Evolutionary conservation across 2,329 filamentous ascomycete species (phyloP).

Genomic region (Drechslera avenae): DNA sequence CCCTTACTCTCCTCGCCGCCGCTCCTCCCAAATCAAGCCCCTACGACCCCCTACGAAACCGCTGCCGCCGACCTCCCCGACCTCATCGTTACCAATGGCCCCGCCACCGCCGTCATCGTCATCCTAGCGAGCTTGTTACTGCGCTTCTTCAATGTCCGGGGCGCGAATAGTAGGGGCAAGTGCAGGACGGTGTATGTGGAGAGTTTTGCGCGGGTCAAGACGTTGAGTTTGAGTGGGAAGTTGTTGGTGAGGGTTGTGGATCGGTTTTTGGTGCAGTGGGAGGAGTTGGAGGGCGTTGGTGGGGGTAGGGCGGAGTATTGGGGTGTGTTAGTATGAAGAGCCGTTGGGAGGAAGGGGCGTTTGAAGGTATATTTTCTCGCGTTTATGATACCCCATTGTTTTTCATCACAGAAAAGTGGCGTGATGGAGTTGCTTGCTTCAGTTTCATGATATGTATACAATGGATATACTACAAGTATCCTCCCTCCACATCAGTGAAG

Average conservation of each 20-base stretch:
- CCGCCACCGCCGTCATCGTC: conserved; percentile 83
- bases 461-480: conserved; percentile 22
- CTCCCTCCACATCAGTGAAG: background rate
- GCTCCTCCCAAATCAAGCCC: conserved; percentile 11
- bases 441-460: conserved; percentile 29
- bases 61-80: conserved; percentile 62
- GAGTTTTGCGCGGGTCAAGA: conserved; percentile 85
- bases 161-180: conserved; percentile 52
- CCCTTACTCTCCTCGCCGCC: conserved; percentile 55
- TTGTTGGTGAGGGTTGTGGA: conserved; percentile 75
- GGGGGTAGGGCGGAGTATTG: conserved; percentile 50
- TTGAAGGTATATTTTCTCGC: too few species aligned
- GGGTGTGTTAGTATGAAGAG: conserved; percentile 48
- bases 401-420: background rate
- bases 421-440: background rate
- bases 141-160: conserved; percentile 55
- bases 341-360: background rate
- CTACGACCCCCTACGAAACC: conserved; percentile 21
- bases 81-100: conserved; percentile 84
- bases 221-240: conserved; percentile 82
- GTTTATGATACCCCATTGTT: background rate
- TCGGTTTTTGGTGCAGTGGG: conserved; percentile 82
- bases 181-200: conserved; percentile 86
- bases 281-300: conserved; percentile 57
- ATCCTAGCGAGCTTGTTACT: conserved; percentile 62